A percentile compares a stretch with the other conserved stretches of the same genome.
Conservation (phyloP, 1,139 yeast species). For the Hyphopichia buzzinii region DNA sequence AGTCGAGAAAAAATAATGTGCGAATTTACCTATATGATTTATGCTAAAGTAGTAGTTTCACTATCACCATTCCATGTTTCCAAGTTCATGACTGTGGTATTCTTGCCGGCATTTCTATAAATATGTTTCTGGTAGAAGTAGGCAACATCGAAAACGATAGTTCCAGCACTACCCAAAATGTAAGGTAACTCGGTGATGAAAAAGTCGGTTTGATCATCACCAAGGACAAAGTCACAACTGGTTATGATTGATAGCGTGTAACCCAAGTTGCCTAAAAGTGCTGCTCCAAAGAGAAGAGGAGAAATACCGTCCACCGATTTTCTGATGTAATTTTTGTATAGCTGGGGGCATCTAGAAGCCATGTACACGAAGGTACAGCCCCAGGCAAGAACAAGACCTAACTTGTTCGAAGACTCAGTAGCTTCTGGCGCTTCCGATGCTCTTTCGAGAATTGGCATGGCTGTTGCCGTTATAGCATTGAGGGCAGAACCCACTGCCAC, state of each 20-base stretch:
- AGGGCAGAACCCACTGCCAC: constrained; percentile 21
- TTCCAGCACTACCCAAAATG: constrained; percentile 83
- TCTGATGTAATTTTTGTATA: constrained; percentile 68
- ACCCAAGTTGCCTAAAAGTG: constrained; percentile 76
- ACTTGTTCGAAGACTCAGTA: constrained; percentile 6
- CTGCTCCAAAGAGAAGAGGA: constrained; percentile 73
- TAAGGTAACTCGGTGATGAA: constrained; percentile 74
- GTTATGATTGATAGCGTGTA: constrained; percentile 75
- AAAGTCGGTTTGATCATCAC: constrained; percentile 43
- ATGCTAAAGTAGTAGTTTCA: no score
- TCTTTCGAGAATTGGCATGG: constrained; percentile 14
- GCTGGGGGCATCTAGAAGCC: constrained; percentile 81
- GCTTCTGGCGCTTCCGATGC: constrained; percentile 4
- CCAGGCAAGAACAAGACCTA: constrained; percentile 75
- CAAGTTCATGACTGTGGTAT: constrained; percentile 26
- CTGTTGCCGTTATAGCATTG: constrained; percentile 22
- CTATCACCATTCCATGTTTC: constrained; percentile 21
- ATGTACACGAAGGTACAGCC: constrained; percentile 73
- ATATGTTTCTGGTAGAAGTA: constrained; percentile 66
- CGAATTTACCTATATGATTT: no score
- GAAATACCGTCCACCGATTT: constrained; percentile 86
- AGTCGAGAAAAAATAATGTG: no score
- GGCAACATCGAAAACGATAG: constrained; percentile 70
- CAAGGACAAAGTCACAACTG: constrained; percentile 37
- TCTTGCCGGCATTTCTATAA: constrained; percentile 28